Percentiles rank a stretch among this genome's conserved stretches.
Evolutionary conservation across 2,329 filamentous ascomycete species (phyloP).

Genomic region (Ophiostoma australiae): DNA sequence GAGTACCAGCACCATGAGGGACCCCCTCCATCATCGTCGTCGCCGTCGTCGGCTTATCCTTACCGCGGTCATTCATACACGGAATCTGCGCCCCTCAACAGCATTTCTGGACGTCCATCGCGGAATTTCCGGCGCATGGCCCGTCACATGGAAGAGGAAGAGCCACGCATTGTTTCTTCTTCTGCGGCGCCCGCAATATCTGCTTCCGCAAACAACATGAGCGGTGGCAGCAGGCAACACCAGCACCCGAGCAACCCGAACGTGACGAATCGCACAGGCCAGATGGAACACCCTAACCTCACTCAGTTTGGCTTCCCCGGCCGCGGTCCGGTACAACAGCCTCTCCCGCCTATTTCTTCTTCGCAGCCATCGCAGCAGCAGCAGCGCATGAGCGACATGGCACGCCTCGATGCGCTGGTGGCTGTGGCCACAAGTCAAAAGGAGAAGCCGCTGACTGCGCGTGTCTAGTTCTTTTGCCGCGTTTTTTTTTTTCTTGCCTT

Average conservation of each 20-base stretch:
- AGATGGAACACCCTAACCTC: constrained; percentile 53
- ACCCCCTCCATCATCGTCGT: neutral
- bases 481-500: constrained; percentile 18
- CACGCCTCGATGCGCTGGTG: constrained; percentile 28
- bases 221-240: neutral
- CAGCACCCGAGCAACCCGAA: constrained; percentile 6
- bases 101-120: neutral
- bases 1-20: neutral
- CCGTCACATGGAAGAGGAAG: constrained; percentile 5
- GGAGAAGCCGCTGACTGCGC: neutral
- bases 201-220: neutral
- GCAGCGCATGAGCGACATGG: constrained; percentile 11
- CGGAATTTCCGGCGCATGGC: constrained; percentile 11
- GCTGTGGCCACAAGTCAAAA: constrained; percentile 28
- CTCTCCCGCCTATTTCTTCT: neutral
- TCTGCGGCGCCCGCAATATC: neutral
- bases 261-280: neutral
- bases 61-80: constrained; percentile 1
- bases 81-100: constrained; percentile 7
- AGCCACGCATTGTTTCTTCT: neutral
- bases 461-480: neutral
- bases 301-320: constrained; percentile 27
- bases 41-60: neutral
- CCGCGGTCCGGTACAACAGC: neutral
- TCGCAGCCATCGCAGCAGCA: constrained; percentile 16